Percentiles rank a stretch among this genome's conserved stretches.
phyloP scores from a whole-genome alignment of 2,329 filamentous ascomycete species.

The Peltaster fructicola region DNA sequence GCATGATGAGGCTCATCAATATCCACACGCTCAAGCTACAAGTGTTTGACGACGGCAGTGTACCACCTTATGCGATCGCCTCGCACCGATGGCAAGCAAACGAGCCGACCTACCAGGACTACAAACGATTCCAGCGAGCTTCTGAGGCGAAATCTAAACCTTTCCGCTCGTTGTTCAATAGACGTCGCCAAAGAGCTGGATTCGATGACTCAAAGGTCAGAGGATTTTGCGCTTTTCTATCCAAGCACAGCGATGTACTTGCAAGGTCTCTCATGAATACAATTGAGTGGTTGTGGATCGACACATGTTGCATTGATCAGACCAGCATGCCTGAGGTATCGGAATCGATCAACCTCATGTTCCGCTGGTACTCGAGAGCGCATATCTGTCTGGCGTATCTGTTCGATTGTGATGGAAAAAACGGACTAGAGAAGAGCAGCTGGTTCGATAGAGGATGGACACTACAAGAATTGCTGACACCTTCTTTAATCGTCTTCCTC shows the following conservation, averaged over 20 bases:
- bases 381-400: background rate
- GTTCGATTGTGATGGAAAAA: too few species aligned
- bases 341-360: background rate
- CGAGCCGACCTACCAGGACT: background rate
- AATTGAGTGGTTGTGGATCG: conserved; percentile 1
- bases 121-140: too few species aligned
- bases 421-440: background rate
- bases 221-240: background rate
- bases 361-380: background rate
- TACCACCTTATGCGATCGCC: background rate
- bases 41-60: background rate
- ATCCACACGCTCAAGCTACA: too few species aligned
- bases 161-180: too few species aligned
- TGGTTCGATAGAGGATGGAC: conserved; percentile 1
- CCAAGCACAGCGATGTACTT: too few species aligned
- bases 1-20: too few species aligned
- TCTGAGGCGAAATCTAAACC: too few species aligned
- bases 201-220: background rate
- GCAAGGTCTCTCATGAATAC: background rate
- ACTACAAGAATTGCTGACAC: background rate
- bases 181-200: background rate
- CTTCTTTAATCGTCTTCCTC: background rate
- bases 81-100: background rate
- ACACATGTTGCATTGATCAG: background rate
- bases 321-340: background rate